Conservation (phyloP, 2,329 filamentous ascomycete genomes). For the Fusarium algeriense region DNA sequence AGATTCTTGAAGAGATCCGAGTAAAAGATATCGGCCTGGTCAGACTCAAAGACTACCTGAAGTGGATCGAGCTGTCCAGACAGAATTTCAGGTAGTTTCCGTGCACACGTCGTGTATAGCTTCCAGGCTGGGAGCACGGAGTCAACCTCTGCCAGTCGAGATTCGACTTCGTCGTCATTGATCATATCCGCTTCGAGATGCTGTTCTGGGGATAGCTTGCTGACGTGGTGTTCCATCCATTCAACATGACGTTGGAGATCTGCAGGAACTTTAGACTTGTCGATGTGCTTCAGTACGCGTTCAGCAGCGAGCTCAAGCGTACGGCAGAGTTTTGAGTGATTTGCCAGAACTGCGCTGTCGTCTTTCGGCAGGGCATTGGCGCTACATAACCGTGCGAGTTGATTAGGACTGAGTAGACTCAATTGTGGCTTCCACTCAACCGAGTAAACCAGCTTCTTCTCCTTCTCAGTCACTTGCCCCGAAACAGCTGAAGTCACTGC, state of each 20-base stretch:
- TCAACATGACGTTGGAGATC: background rate
- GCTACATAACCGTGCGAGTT: background rate
- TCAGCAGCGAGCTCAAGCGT: background rate
- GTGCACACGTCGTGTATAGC: background rate
- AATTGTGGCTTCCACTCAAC: slow-evolving; percentile 14
- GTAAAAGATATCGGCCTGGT: slow-evolving; percentile 17
- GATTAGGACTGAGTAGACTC: background rate
- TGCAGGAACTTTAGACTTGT: background rate
- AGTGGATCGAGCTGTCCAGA: background rate
- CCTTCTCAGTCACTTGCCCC: rapidly evolving
- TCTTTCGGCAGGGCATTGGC: background rate
- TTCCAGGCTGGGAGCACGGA: slow-evolving; percentile 8
- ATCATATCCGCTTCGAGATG: background rate
- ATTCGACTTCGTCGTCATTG: background rate
- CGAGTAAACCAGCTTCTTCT: slow-evolving; percentile 5
- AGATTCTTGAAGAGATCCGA: background rate
- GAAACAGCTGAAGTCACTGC: background rate
- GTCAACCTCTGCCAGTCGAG: background rate
- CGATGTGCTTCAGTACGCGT: background rate
- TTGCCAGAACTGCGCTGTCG: background rate
- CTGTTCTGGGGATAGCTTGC: background rate
- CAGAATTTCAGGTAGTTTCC: background rate
- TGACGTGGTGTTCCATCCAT: slow-evolving; percentile 18
- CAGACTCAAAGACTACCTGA: slow-evolving; percentile 6
- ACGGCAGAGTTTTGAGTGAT: background rate